These are phyloP conservation scores for Rhynchospora pubera DNA, from an alignment of 176 grass and related monocot genomes.

Conservation along the genomic window DNA sequence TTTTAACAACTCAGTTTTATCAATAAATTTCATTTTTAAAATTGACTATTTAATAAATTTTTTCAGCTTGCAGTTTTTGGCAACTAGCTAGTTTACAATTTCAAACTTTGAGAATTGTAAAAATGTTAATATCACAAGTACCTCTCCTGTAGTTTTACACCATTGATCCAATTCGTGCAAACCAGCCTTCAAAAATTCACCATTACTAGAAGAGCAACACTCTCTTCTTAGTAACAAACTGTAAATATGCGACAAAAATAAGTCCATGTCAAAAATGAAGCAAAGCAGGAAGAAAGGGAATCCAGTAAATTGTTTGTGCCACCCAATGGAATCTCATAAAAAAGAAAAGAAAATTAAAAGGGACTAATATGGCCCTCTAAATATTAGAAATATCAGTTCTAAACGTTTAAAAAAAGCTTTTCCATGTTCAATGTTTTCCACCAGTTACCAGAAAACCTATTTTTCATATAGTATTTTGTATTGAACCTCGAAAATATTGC, in stretches of 20 bases:
- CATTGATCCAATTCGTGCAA: constrained; percentile 81
- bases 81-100: neutral
- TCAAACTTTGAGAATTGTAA: neutral
- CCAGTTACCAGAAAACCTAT: neutral
- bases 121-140: constrained; percentile 20
- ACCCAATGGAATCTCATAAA: neutral
- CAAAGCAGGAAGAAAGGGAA: neutral
- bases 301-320: neutral
- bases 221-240: constrained; percentile 85
- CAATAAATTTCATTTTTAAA: neutral
- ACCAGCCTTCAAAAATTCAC: constrained; percentile 72
- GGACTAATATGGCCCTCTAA: neutral
- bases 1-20: constrained; percentile 23
- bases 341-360: neutral
- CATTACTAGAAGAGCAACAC: constrained; percentile 94
- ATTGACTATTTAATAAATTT: neutral
- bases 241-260: constrained; percentile 12
- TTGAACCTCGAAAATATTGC: neutral
- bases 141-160: constrained; percentile 66
- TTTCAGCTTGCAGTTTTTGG: neutral
- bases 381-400: neutral
- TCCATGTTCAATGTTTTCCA: neutral
- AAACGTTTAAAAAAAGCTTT: neutral
- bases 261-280: neutral
- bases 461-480: neutral